Evolutionary conservation across 805 yeast genomes (phyloP), one percentile per base, ranked within the genome.

Genomic region (Nakazawaea siamensis): DNA sequence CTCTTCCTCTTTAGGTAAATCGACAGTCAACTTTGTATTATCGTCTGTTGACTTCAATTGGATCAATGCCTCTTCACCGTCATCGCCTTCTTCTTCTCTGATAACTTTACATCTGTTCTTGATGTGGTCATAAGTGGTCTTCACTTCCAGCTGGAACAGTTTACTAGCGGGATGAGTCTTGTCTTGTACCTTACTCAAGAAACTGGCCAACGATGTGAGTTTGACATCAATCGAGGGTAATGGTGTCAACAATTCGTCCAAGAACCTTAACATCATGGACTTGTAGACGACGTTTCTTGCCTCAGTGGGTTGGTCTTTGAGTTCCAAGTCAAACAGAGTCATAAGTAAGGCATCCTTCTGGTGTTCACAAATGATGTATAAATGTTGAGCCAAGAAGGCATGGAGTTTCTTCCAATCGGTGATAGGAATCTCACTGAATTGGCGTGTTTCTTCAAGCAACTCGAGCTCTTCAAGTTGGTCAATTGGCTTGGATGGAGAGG

Each of bases 311-410:
- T 85, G 68, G 15, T 76, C 80, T 11, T 69, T 74, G 41, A 90
- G 65, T 53, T 86, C 85, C 37, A 66, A 64, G 49, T 90, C 94
- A 55, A 92, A 92, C 0, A 97, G 94, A 15, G 80, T 79, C 96
- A 90, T 88, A 52, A 88, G 66, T 40, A 92, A 71, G 0, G 95
- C 85, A 55, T 92, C 97, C 51, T 88, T 86, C 53, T 92, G 97
- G 42, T 78, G 77, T 44, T 80, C 86, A 4, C 75, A 74, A 33
- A 88, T 74, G 38, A 92, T 83, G 39, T 70, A 65, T 26, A 83
- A 73, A 55, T 80, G 84, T 53, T 51, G 53, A 29, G 66, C 60
- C 44, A 82, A 60, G 55, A 62, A 76, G 33, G 58, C 60, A 43
- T 76, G 68, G 46, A 79, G 64, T 35, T 59, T 54, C n/a, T 57